phyloP scores from a whole-genome alignment of 306 rosid genomes.

The Vachellia pachyceras region DNA sequence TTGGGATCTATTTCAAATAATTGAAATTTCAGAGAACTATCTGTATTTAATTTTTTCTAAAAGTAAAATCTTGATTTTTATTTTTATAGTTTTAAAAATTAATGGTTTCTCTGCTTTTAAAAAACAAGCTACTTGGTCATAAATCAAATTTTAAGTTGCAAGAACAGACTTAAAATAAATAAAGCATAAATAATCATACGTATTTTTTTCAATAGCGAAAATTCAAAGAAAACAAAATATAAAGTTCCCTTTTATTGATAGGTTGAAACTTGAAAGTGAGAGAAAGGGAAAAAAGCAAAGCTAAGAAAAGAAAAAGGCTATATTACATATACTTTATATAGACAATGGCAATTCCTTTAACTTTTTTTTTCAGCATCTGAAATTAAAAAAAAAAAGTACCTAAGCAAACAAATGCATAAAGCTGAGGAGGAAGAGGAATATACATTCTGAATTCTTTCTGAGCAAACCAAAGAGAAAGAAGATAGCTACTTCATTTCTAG shows the following conservation, averaged over 20 bases:
- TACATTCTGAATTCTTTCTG: conserved; percentile 10
- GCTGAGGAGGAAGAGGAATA: neutral
- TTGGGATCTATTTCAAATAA: too few relatives aligned
- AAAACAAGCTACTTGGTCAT: too few relatives aligned
- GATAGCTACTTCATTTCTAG: neutral
- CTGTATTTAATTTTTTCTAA: too few relatives aligned
- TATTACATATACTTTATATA: neutral
- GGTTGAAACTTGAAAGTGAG: neutral
- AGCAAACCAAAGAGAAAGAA: neutral
- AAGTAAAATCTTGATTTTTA: too few relatives aligned
- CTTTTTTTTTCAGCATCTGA: neutral
- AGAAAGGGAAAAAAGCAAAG: too few relatives aligned
- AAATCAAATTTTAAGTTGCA: too few relatives aligned
- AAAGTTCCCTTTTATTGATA: neutral
- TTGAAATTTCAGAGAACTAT: too few relatives aligned
- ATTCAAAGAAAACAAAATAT: neutral
- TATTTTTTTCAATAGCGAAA: neutral
- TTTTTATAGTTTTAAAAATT: too few relatives aligned
- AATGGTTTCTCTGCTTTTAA: too few relatives aligned
- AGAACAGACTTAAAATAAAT: too few relatives aligned
- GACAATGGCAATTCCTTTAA: neutral
- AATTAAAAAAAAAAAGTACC: neutral
- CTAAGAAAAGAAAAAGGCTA: neutral
- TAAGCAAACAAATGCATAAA: neutral
- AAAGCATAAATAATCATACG: too few relatives aligned